phyloP scores from a whole-genome alignment of 78 protist species.

The Dictyostelium intermedium region DNA sequence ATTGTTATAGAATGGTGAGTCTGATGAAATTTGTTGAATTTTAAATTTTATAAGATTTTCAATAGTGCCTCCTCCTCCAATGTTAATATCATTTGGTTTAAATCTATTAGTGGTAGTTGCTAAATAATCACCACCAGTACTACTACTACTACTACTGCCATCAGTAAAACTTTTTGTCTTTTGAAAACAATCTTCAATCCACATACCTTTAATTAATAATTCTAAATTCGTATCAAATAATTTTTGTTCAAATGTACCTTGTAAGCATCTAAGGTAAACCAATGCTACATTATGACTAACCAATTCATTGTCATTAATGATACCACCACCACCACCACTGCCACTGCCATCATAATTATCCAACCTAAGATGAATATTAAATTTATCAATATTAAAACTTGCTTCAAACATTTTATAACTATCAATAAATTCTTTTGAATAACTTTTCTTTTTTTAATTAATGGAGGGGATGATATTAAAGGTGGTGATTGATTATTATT shows the following conservation, averaged over 20 bases:
- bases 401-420: conserved; percentile 16
- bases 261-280: conserved; percentile 17
- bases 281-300: conserved; percentile 5
- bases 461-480: background rate
- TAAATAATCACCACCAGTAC: conserved; percentile 30
- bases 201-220: conserved; percentile 29
- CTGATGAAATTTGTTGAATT: conserved; percentile 2
- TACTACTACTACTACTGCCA: too few relatives aligned
- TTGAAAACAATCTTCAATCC: conserved; percentile 71
- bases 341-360: background rate
- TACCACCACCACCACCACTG: background rate
- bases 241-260: conserved; percentile 33
- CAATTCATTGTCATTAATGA: background rate
- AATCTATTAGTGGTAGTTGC: conserved; percentile 15
- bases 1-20: conserved; percentile 24
- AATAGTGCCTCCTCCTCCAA: background rate
- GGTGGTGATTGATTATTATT: background rate
- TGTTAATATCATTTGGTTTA: background rate
- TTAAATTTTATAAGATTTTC: background rate
- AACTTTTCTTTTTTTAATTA: background rate
- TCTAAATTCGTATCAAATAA: background rate
- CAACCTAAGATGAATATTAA: conserved; percentile 38
- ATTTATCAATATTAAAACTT: background rate
- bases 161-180: background rate
- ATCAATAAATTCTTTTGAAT: conserved; percentile 16